Evolutionary conservation across 139 green algal genomes (phyloP).

Genomic region (Picochlorum sp.): DNA sequence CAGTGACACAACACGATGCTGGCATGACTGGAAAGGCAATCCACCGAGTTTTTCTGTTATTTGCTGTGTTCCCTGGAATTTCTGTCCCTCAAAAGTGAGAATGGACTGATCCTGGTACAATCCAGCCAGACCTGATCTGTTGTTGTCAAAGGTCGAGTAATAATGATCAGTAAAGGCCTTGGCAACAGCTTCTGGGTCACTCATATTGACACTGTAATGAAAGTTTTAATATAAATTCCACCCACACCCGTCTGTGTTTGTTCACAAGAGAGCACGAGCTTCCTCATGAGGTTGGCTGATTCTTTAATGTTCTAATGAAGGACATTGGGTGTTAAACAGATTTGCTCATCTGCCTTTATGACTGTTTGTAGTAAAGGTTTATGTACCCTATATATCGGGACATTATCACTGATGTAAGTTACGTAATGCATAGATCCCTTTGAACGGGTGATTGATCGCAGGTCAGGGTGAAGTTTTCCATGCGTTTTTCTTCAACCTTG

Average conservation of each 20-base stretch:
- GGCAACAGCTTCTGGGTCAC: constrained; percentile 1
- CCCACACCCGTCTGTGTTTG: background rate
- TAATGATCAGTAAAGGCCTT: constrained; percentile 94
- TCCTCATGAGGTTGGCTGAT: no score
- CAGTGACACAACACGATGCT: constrained; percentile 59
- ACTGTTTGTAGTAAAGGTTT: no score
- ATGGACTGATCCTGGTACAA: constrained; percentile 82
- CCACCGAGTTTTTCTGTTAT: constrained; percentile 66
- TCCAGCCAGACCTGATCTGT: constrained; percentile 49
- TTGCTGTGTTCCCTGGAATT: constrained; percentile 56
- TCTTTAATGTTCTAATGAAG: no score
- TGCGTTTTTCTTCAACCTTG: no score
- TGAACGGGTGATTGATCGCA: no score
- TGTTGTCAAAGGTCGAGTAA: constrained; percentile 86
- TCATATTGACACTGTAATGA: background rate
- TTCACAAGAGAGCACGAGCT: no score
- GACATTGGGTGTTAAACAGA: no score
- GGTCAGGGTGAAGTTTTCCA: no score
- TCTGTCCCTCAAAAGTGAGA: constrained; percentile 78
- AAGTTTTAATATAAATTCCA: background rate
- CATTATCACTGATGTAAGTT: no score
- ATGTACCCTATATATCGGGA: no score
- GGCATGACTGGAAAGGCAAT: constrained; percentile 71
- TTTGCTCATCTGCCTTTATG: no score
- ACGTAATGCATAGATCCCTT: no score